These are phyloP conservation scores for Coffea eugenioides DNA, from an alignment of 257 asterid genomes.

Conservation along the genomic window DNA sequence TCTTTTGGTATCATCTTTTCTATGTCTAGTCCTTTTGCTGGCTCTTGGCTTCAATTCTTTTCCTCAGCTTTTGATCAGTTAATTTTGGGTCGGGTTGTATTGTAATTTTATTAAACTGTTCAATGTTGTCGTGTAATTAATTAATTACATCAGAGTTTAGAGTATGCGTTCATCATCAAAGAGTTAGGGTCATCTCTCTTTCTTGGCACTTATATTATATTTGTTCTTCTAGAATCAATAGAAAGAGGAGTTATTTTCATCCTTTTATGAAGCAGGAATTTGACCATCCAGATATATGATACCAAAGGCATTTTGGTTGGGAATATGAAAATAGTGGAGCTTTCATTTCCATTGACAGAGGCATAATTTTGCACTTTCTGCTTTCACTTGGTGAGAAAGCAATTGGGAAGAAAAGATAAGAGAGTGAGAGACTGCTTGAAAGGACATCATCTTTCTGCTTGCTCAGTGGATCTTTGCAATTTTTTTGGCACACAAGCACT, in stretches of 20 bases:
- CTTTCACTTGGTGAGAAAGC: conserved; percentile 15
- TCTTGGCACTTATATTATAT: not conserved
- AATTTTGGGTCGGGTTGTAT: conserved; percentile 14
- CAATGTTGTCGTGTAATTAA: conserved; percentile 24
- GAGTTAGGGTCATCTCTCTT: not conserved
- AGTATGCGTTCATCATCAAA: not conserved
- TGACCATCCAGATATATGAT: not conserved
- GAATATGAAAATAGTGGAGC: conserved; percentile 9
- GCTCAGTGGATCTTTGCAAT: not conserved
- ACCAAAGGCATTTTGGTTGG: not conserved
- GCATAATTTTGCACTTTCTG: conserved; percentile 20
- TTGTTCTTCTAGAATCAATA: not conserved
- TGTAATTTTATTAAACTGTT: conserved; percentile 21
- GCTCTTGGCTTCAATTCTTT: not conserved
- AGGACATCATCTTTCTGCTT: conserved; percentile 13
- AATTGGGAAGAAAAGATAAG: not conserved
- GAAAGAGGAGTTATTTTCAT: no score
- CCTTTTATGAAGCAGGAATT: not conserved
- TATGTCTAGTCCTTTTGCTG: not conserved
- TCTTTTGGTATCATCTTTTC: not conserved
- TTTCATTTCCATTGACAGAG: conserved; percentile 5
- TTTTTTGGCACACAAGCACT: conserved; percentile 21
- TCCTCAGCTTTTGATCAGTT: conserved; percentile 9
- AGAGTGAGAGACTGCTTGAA: not conserved
- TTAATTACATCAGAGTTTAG: conserved; percentile 25